These are phyloP conservation scores for Diutina ranongensis DNA, from an alignment of 1,139 yeast species.

Conservation along the genomic window DNA sequence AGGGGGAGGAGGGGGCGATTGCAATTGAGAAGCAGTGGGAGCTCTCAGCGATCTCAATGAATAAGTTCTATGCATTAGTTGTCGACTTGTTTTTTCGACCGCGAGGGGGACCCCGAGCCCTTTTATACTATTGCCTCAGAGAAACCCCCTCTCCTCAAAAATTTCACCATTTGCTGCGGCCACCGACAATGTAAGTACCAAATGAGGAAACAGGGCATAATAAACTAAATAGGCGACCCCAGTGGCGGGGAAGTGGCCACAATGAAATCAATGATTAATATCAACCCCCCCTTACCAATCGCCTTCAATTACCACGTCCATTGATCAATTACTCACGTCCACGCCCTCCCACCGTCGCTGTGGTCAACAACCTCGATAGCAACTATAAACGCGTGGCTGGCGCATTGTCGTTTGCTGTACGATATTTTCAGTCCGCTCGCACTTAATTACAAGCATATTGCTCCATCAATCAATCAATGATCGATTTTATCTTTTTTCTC, in stretches of 20 bases:
- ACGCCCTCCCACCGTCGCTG: too few relatives aligned
- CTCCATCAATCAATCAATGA: neutral
- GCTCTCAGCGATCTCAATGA: slow-evolving; percentile 92
- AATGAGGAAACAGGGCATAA: neutral
- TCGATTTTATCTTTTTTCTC: slow-evolving; percentile 2
- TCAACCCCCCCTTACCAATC: neutral
- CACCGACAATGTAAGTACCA: neutral
- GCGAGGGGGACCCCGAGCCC: too few relatives aligned
- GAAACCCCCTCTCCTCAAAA: too few relatives aligned
- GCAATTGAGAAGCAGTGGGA: slow-evolving; percentile 92
- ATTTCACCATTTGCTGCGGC: slow-evolving; percentile 3
- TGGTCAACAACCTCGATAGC: neutral
- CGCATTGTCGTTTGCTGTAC: neutral
- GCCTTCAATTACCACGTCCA: too few relatives aligned
- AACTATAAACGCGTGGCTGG: slow-evolving; percentile 5
- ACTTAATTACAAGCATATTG: neutral
- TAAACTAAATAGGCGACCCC: too few relatives aligned
- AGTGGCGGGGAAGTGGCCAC: too few relatives aligned
- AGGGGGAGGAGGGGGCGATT: slow-evolving; percentile 91
- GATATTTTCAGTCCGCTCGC: neutral
- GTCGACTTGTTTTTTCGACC: neutral
- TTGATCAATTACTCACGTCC: too few relatives aligned
- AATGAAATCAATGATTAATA: too few relatives aligned
- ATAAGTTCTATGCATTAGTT: slow-evolving; percentile 92
- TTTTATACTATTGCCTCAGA: neutral